Percentiles rank a stretch among this genome's conserved stretches.
These are phyloP conservation scores for Dothidotthia symphoricarpi DNA, from an alignment of 2,329 filamentous ascomycete species.

Conservation along the genomic window DNA sequence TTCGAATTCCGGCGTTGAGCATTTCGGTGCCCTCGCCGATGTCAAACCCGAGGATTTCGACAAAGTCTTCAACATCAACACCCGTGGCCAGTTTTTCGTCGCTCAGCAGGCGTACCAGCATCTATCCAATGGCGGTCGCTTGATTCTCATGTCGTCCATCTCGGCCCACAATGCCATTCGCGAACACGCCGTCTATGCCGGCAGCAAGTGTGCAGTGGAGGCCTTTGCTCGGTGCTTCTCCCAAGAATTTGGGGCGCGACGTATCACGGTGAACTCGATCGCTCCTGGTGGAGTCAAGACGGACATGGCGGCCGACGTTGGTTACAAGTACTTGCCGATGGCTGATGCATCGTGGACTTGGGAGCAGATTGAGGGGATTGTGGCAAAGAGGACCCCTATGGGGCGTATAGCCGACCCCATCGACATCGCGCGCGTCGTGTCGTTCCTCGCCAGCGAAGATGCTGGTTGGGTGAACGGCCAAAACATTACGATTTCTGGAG, in stretches of 20 bases:
- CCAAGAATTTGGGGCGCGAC: constrained; percentile 53
- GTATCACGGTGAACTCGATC: constrained; percentile 62
- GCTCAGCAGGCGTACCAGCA: constrained; percentile 57
- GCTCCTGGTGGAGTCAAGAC: constrained; percentile 57
- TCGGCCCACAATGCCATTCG: constrained; percentile 57
- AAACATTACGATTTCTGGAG: constrained; percentile 51
- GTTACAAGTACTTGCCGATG: constrained; percentile 61
- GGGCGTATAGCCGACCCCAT: constrained; percentile 65
- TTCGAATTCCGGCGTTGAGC: constrained; percentile 63
- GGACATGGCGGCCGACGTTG: constrained; percentile 62
- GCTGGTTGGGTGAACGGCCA: constrained; percentile 58
- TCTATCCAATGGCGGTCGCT: constrained; percentile 51
- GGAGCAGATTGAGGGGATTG: constrained; percentile 61
- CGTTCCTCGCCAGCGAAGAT: constrained; percentile 59
- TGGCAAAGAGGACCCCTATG: constrained; percentile 66
- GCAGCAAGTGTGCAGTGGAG: constrained; percentile 55
- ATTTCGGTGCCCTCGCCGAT: constrained; percentile 55
- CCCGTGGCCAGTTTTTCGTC: constrained; percentile 63
- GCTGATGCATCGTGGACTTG: constrained; percentile 57
- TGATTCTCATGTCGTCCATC: constrained; percentile 57
- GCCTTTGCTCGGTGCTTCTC: constrained; percentile 56
- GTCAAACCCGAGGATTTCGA: constrained; percentile 57
- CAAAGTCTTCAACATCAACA: constrained; percentile 61
- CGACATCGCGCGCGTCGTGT: constrained; percentile 67
- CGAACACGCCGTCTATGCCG: constrained; percentile 55